These are phyloP conservation scores for Podaxis rugospora DNA, from an alignment of 768 basidiomycete genomes.

Conservation along the genomic window DNA sequence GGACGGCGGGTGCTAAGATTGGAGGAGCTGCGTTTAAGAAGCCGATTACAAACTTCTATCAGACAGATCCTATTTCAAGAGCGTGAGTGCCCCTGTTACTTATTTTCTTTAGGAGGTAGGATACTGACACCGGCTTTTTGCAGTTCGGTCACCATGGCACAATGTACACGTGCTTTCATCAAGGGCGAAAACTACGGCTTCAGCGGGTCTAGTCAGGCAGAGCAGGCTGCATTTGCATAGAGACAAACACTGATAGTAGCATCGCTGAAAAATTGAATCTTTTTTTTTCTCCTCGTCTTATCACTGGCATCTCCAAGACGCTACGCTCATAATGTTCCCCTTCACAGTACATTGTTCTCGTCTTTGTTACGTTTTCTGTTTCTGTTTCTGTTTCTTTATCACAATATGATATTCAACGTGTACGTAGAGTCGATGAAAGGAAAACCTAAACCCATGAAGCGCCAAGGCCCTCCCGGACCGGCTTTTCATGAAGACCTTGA, in stretches of 20 bases:
- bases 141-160: conserved; percentile 95
- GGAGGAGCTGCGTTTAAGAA: conserved; percentile 63
- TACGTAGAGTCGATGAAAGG: not conserved
- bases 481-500: too few species aligned
- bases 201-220: conserved; percentile 41
- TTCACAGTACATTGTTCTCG: not conserved
- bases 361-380: not conserved
- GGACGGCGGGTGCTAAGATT: conserved; percentile 51
- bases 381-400: not conserved
- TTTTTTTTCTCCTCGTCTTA: not conserved
- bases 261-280: conserved; percentile 15
- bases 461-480: too few species aligned
- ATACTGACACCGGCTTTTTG: conserved; percentile 2
- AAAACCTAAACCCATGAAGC: not conserved
- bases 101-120: not conserved
- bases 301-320: not conserved
- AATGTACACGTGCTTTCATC: conserved; percentile 85
- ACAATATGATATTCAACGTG: not conserved
- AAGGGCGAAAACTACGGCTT: conserved; percentile 65
- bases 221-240: conserved; percentile 41
- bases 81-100: conserved; percentile 52
- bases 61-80: conserved; percentile 92
- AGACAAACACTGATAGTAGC: not conserved
- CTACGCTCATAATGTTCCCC: not conserved
- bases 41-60: conserved; percentile 91